Conservation (phyloP, 768 basidiomycete species). For the Coprinopsis strossmayeri region DNA sequence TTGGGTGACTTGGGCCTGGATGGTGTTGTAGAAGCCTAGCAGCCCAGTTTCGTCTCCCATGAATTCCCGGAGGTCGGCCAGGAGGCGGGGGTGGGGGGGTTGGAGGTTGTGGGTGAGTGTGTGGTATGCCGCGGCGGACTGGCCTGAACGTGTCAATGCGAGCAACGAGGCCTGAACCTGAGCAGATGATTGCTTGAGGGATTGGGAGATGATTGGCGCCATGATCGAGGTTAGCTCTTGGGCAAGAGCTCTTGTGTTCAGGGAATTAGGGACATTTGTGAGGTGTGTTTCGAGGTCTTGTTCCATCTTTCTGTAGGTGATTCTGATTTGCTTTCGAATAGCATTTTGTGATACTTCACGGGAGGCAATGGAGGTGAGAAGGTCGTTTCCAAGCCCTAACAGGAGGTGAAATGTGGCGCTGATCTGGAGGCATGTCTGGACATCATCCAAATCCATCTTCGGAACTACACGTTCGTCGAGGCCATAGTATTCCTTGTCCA, state of each 20-base stretch:
- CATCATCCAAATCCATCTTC: constrained; percentile 5
- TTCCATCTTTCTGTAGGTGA: neutral
- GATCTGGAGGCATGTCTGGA: constrained; percentile 8
- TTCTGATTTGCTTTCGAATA: neutral
- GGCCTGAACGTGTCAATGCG: neutral
- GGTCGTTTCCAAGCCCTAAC: neutral
- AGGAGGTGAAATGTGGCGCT: constrained; percentile 14
- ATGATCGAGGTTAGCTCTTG: neutral
- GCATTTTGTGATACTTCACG: neutral
- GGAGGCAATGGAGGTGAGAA: neutral
- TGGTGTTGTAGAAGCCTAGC: neutral
- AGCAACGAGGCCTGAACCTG: neutral
- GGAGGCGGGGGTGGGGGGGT: neutral
- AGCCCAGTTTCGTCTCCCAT: neutral
- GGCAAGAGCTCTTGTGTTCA: neutral
- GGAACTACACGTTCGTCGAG: constrained; percentile 7
- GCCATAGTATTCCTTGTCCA: constrained; percentile 13
- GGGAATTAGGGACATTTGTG: neutral
- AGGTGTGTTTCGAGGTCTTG: neutral
- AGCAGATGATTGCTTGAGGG: neutral
- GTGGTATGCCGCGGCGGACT: neutral
- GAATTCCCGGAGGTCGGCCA: neutral
- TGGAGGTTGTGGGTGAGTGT: neutral
- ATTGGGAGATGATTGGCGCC: neutral
- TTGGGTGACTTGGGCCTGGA: constrained; percentile 4